Evolutionary conservation across 257 asterid species (phyloP), one percentile per base, ranked within the genome.

Genomic region (Euphrasia confusa): DNA sequence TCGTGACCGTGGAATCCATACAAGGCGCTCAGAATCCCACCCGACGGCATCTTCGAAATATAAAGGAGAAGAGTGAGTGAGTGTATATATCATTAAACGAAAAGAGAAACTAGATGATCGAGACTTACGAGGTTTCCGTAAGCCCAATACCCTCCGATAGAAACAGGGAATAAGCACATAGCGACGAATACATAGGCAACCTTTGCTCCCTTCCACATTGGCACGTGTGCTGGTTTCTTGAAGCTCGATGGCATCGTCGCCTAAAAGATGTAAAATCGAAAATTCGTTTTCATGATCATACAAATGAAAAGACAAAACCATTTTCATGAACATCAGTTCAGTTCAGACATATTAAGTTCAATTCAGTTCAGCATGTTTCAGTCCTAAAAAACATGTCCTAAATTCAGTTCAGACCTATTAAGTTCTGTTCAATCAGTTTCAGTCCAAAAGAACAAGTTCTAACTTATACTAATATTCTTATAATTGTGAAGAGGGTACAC

Each of bases 201-300:
- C 79, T 93, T 93, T 32, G 86, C 97, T 69, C 99, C 99, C 73
- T 83, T 89, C 99, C 99, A 93, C 97, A 89, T 93, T 0, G 95
- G 95, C 66, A 87, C 87, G 52, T 89, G 88, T 52, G 99, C 97
- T 4, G 99, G 97, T 72, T 87, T 92, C 83, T 93, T 89, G 80
- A 93, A 89, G 7, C 90, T 93, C 35, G 99, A 93, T 10, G 99
- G 99, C 99, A 93, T 93, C 14, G 99, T 93, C 21, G 99, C 95
- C 97, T 93, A 66, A 55, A 78, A 64, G 33, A 60, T 26, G 45
- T 42, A 58, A 21, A 21, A 71, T 1, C 15, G n/a, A 45, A 11
- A 64, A 69, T 0, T 1, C 24, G 24, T 21, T 21, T 21, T 21
- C 24, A 21, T 21, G 24, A 21, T 21, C 24, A 21, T 21, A 21